Evolutionary conservation across 371 early-diverging fungal genomes (phyloP), one percentile per base, ranked within the genome.

Genomic region (Zopfochytrium polystomum): DNA sequence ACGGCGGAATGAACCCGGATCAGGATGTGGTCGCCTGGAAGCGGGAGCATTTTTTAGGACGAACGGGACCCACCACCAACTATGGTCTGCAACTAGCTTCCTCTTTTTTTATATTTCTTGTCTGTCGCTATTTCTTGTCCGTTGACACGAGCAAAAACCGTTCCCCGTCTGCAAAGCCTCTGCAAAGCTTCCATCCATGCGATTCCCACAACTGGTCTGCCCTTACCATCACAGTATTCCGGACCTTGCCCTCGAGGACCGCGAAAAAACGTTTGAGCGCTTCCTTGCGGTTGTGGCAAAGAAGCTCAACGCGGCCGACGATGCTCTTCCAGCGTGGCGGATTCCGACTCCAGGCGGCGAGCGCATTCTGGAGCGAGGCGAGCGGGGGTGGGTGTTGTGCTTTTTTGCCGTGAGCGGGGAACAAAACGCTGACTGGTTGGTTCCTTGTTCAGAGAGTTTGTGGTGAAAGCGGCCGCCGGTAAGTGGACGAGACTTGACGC

Each of bases 251-350:
- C 6, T 70, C 11, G 51, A 15, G 23, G 63, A 62, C 32, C 67
- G 74, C 34, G 74, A 73, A 55, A 33, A 43, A 9, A 52, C 52
- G 23, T 73, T 52, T 58, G 52, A 31, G 20, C 58, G 64, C 30
- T 45, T 73, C 20, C 45, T 51, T 20, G 51, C 23, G 1, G 46
- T 50, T 9, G 43, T 58, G 31, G 29, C 30, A 23, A 46, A 25
- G 52, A 50, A 43, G 42, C 38, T 62, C 11, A 38, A 18, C 38
- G 11, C 38, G 11, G 18, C 38, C 38, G 18, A 38, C 7, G 18
- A 18, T 38, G 38, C 7, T 11, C 38, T 38, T 38, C 38, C 18
- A 18, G 38, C 18, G 18, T 38, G 38, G 38, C 7, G 11, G n/a
- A n/a, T n/a, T n/a, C n/a, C n/a, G n/a, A n/a, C n/a, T n/a, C n/a